phyloP scores from a whole-genome alignment of 148 eudicot species.

The Cornus kousa region DNA sequence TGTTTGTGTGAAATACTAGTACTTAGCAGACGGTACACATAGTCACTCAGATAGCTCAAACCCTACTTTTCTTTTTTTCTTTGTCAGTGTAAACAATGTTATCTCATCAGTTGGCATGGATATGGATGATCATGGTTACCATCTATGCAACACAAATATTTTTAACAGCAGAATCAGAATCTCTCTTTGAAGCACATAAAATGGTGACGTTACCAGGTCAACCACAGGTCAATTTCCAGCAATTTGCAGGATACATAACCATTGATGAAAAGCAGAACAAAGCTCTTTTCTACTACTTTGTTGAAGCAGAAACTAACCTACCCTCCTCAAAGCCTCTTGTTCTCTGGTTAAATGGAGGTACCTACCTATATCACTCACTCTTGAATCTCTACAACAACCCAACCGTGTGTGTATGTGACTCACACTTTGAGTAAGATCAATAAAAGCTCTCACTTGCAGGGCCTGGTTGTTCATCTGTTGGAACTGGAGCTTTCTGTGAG shows the following conservation, averaged over 20 bases:
- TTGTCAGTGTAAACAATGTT: conserved; percentile 13
- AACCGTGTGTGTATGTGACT: too few relatives aligned
- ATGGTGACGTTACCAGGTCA: conserved; percentile 65
- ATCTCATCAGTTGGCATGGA: conserved; percentile 17
- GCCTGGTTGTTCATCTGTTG: conserved; percentile 85
- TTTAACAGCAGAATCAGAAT: conserved; percentile 17
- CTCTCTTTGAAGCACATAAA: conserved; percentile 28
- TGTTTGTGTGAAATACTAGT: too few relatives aligned
- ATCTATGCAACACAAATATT: conserved; percentile 14
- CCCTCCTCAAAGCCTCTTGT: conserved; percentile 63
- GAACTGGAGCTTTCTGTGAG: conserved; percentile 73
- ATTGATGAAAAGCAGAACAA: conserved; percentile 45
- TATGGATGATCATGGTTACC: conserved; percentile 16
- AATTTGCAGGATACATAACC: conserved; percentile 59
- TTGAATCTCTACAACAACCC: too few relatives aligned
- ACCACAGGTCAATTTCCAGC: conserved; percentile 61
- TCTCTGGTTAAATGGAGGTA: conserved; percentile 90
- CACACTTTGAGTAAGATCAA: too few relatives aligned
- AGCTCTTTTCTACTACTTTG: conserved; percentile 68
- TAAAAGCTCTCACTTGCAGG: conserved; percentile 31
- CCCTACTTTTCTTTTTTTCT: conserved; percentile 1
- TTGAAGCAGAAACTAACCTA: conserved; percentile 53
- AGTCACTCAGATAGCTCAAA: not conserved
- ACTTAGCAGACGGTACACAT: too few relatives aligned
- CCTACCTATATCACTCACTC: too few relatives aligned